These are phyloP conservation scores for Cubamyces lactineus DNA, from an alignment of 768 basidiomycete genomes.

Conservation along the genomic window DNA sequence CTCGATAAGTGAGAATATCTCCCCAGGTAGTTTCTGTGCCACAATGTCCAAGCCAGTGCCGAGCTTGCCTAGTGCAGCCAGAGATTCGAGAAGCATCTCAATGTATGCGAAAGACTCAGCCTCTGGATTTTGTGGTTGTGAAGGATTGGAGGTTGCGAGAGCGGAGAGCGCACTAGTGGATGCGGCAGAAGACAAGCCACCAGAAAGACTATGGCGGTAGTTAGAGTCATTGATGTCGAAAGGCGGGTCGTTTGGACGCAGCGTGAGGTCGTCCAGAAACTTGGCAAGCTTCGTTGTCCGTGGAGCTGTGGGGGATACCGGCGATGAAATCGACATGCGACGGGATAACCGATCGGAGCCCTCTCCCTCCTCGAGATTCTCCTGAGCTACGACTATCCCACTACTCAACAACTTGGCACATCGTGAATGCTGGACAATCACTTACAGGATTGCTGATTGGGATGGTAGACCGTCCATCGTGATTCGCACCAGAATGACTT, in stretches of 20 bases:
- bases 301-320: slow-evolving; percentile 42
- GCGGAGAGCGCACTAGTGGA: slow-evolving; percentile 28
- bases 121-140: slow-evolving; percentile 68
- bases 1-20: slow-evolving; percentile 86
- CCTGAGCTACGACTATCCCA: slow-evolving; percentile 70
- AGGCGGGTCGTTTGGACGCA: slow-evolving; percentile 80
- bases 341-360: slow-evolving; percentile 1
- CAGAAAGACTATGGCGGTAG: slow-evolving; percentile 29
- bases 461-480: slow-evolving; percentile 84
- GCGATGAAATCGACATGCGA: slow-evolving; percentile 42
- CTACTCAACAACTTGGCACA: slow-evolving; percentile 40
- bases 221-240: slow-evolving; percentile 58
- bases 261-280: slow-evolving; percentile 65
- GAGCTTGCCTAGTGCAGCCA: slow-evolving; percentile 88
- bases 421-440: slow-evolving; percentile 8
- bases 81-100: slow-evolving; percentile 90
- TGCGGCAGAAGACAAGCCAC: slow-evolving; percentile 21
- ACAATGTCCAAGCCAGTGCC: slow-evolving; percentile 83
- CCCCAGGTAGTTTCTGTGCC: slow-evolving; percentile 78
- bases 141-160: slow-evolving; percentile 20
- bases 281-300: slow-evolving; percentile 57
- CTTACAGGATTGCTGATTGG: slow-evolving; percentile 79
- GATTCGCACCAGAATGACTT: slow-evolving; percentile 96
- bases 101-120: slow-evolving; percentile 92
- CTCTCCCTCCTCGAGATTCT: slow-evolving; percentile 40